These are phyloP conservation scores for Papiliotrema flavescens DNA, from an alignment of 1,284 basidiomycete genomes.

Conservation along the genomic window DNA sequence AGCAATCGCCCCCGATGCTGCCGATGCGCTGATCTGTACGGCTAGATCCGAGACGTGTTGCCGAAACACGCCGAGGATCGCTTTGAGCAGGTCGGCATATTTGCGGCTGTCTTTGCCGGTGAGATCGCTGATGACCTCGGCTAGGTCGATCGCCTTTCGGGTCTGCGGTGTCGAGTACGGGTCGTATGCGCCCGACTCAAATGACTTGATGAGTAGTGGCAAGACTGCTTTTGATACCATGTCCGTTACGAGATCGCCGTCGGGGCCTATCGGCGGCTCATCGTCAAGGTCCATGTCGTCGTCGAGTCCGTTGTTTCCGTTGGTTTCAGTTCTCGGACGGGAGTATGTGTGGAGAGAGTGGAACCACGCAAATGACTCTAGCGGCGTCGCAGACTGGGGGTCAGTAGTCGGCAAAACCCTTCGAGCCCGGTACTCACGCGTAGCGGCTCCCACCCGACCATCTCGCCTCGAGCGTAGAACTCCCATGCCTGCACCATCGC, in stretches of 20 bases:
- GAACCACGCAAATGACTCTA: slow-evolving; percentile 85
- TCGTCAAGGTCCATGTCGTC: slow-evolving; percentile 52
- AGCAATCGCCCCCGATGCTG: slow-evolving; percentile 42
- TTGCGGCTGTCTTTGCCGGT: slow-evolving; percentile 60
- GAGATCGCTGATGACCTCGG: slow-evolving; percentile 75
- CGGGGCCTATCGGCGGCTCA: slow-evolving; percentile 62
- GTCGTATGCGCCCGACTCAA: slow-evolving; percentile 73
- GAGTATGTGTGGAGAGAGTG: slow-evolving; percentile 72
- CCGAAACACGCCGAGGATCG: slow-evolving; percentile 61
- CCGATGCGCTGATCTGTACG: slow-evolving; percentile 40
- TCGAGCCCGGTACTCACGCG: slow-evolving; percentile 55
- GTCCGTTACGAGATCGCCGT: slow-evolving; percentile 81
- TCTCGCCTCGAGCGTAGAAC: slow-evolving; percentile 86
- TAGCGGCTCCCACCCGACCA: slow-evolving; percentile 81
- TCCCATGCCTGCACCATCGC: slow-evolving; percentile 91
- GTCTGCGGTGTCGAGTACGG: slow-evolving; percentile 71
- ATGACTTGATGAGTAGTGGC: slow-evolving; percentile 66
- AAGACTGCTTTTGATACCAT: slow-evolving; percentile 81
- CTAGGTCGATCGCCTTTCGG: slow-evolving; percentile 64
- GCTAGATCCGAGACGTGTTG: slow-evolving; percentile 56
- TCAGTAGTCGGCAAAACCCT: not conserved
- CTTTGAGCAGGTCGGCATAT: slow-evolving; percentile 71
- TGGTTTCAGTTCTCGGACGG: slow-evolving; percentile 49
- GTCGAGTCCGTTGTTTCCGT: slow-evolving; percentile 22
- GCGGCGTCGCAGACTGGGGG: slow-evolving; percentile 55